Evolutionary conservation across 148 eudicot genomes (phyloP), one percentile per base, ranked within the genome.

Genomic region (Polygonum maritimum): DNA sequence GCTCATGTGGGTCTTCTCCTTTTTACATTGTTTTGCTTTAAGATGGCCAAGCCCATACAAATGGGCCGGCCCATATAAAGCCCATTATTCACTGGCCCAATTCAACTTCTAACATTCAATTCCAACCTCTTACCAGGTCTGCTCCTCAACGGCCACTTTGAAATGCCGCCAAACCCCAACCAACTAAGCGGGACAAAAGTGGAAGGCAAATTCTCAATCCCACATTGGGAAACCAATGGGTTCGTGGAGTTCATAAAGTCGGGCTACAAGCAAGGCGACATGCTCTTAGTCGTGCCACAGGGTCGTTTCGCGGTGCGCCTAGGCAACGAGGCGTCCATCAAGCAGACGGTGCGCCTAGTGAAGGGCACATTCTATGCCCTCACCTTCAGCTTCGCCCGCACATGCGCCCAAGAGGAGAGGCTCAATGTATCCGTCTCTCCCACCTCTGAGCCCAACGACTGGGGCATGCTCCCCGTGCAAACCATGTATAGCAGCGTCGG

Each of bases 401-500:
- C 88, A 4, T 87, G 88, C 72, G 88, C 83, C 1, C 87, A 85
- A 51, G 85, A 85, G 44, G 83, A 87, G 80, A 73, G 45, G 16
- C 35, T 85, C 5, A 76, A 76, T 4, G 78, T 76, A 5, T 76
- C 78, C 3, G 71, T 76, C 10, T 39, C 78, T 2, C 78, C 78
- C 13, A 75, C 41, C 13, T 51, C 63, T 4, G 67, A 75, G 22
- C 65, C 65, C 10, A 57, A 75, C 2, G 75, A 72, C 35, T 63
- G 73, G 58, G 78, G 73, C 8, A 48, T 76, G 47, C 87, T 94
- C 18, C 90, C 89, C 0, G 78, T 94, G 1, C 95, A 94, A 76
- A 94, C 97, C 0, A 58, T 94, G 78, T 94, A 84, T 52, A 91
- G 97, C 60, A 84, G 86, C 40, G 49, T 86, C 74, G 98, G 98